These are phyloP conservation scores for Lactarius sanguifluus DNA, from an alignment of 768 basidiomycete species.

Conservation along the genomic window DNA sequence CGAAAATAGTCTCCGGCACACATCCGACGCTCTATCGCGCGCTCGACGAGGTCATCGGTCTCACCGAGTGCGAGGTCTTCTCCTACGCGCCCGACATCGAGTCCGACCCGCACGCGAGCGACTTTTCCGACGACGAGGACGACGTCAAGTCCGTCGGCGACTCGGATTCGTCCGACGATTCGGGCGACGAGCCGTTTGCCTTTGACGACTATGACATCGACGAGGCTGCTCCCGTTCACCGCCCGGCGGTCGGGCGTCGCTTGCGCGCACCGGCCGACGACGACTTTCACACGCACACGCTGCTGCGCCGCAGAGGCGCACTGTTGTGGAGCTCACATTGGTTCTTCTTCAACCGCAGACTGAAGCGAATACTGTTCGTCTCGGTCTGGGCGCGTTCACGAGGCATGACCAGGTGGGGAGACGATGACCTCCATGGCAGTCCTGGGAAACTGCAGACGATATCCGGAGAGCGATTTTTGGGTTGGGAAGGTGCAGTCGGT, in stretches of 20 bases:
- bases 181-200: conserved; percentile 70
- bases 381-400: conserved; percentile 86
- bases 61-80: conserved; percentile 93
- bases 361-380: conserved; percentile 89
- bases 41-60: conserved; percentile 86
- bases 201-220: conserved; percentile 83
- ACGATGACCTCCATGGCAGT: conserved; percentile 38
- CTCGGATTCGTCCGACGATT: conserved; percentile 59
- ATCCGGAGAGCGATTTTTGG: conserved; percentile 62
- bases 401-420: conserved; percentile 49
- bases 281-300: conserved; percentile 41
- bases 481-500: conserved; percentile 76
- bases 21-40: conserved; percentile 87
- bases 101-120: conserved; percentile 89
- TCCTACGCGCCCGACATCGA: conserved; percentile 92
- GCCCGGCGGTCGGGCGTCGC: conserved; percentile 31
- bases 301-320: conserved; percentile 65
- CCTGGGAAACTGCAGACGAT: conserved; percentile 35
- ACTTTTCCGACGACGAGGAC: conserved; percentile 77
- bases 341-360: conserved; percentile 94
- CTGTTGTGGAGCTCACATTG: conserved; percentile 95
- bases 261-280: conserved; percentile 37
- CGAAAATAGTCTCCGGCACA: conserved; percentile 74
- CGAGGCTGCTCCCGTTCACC: conserved; percentile 39
- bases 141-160: conserved; percentile 66